phyloP scores from a whole-genome alignment of 1,284 basidiomycete species.

The Tilletia setariae region DNA sequence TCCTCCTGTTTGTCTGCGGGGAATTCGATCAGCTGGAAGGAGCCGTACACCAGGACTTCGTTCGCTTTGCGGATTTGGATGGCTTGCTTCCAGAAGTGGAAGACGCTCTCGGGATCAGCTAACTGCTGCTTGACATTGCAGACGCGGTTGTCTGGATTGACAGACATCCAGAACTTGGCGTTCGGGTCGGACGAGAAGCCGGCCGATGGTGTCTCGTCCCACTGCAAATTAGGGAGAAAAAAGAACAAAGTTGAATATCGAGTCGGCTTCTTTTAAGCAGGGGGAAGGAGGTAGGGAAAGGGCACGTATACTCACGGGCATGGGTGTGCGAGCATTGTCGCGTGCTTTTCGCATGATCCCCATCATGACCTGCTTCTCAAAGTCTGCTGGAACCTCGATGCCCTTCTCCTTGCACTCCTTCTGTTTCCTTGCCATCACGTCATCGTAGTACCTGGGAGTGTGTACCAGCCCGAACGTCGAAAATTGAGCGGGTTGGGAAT shows the following conservation, averaged over 20 bases:
- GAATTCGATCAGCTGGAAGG: conserved; percentile 61
- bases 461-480: no score
- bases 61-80: conserved; percentile 62
- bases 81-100: conserved; percentile 64
- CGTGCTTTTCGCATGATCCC: conserved; percentile 65
- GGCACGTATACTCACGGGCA: conserved; percentile 60
- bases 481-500: conserved; percentile 22
- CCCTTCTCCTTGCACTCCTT: conserved; percentile 43
- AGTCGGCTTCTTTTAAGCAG: no score
- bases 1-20: not conserved
- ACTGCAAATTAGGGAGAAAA: no score
- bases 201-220: conserved; percentile 62
- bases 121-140: conserved; percentile 66
- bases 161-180: conserved; percentile 69
- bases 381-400: conserved; percentile 19
- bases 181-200: conserved; percentile 65
- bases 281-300: no score
- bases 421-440: conserved; percentile 26
- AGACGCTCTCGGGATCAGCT: conserved; percentile 60
- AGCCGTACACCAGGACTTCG: conserved; percentile 63
- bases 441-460: conserved; percentile 36
- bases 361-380: conserved; percentile 43
- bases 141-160: conserved; percentile 63
- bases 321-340: conserved; percentile 68
- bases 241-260: no score